phyloP scores from a whole-genome alignment of 352 stramenopile species.

The Phytophthora idaei region DNA sequence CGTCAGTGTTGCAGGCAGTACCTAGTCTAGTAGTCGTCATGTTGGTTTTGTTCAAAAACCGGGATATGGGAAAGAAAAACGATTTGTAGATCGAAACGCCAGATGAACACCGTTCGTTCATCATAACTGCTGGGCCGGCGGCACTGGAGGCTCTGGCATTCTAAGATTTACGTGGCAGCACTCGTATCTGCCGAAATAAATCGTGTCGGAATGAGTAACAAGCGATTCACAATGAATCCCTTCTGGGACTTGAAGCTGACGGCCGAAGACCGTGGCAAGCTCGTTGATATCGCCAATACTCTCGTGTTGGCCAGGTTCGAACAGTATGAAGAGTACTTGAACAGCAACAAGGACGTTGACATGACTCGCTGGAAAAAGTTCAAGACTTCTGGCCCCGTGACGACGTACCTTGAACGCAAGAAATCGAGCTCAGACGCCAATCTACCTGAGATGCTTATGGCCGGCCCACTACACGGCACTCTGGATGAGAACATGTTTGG shows the following conservation, averaged over 20 bases:
- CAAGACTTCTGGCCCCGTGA: background rate
- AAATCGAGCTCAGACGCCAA: background rate
- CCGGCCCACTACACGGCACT: background rate
- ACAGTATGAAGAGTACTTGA: background rate
- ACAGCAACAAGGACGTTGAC: background rate
- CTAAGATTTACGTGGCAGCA: background rate
- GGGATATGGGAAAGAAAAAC: background rate
- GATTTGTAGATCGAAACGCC: background rate
- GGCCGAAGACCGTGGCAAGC: background rate
- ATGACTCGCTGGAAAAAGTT: background rate
- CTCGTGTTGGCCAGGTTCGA: background rate
- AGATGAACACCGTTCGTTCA: background rate
- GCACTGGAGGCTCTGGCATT: background rate
- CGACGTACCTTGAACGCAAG: background rate
- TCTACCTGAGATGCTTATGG: background rate
- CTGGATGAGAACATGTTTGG: slow-evolving; percentile 1
- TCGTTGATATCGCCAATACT: background rate
- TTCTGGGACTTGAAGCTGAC: background rate
- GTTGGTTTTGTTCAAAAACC: background rate
- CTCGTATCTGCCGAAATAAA: background rate
- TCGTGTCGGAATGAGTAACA: background rate
- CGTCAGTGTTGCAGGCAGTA: background rate
- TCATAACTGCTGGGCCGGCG: background rate
- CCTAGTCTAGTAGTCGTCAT: background rate
- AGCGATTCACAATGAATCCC: background rate